phyloP scores from a whole-genome alignment of 2,329 filamentous ascomycete species.

The Phaeosphaeria sp. region DNA sequence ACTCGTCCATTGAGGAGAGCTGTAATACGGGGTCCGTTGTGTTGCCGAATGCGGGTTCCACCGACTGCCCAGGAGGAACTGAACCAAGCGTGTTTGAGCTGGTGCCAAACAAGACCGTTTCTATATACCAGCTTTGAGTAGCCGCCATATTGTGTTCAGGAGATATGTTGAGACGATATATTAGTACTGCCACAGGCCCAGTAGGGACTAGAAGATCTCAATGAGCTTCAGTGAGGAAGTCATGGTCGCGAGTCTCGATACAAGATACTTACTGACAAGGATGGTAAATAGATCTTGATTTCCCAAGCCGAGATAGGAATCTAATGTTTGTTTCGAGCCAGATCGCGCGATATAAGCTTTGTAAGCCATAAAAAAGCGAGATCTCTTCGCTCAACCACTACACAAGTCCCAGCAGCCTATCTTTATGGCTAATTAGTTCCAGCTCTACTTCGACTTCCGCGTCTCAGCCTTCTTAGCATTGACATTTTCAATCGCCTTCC shows the following conservation, averaged over 20 bases:
- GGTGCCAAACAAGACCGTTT: not conserved
- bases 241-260: not conserved
- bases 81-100: not conserved
- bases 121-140: not conserved
- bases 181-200: not conserved
- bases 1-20: not conserved
- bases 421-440: too few species aligned
- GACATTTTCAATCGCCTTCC: slow-evolving; percentile 41
- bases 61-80: not conserved
- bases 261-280: not conserved
- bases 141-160: not conserved
- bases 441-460: not conserved
- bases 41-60: not conserved
- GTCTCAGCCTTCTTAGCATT: slow-evolving; percentile 12
- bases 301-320: not conserved
- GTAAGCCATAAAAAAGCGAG: not conserved
- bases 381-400: not conserved
- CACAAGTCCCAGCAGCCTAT: too few species aligned
- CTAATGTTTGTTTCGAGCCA: not conserved
- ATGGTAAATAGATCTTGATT: not conserved
- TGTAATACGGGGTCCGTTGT: not conserved
- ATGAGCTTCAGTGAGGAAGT: not conserved
- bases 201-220: not conserved
- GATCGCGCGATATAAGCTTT: not conserved
- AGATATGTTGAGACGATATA: not conserved